These are phyloP conservation scores for Clarireedia monteithiana DNA, from an alignment of 2,329 filamentous ascomycete species.

Conservation along the genomic window DNA sequence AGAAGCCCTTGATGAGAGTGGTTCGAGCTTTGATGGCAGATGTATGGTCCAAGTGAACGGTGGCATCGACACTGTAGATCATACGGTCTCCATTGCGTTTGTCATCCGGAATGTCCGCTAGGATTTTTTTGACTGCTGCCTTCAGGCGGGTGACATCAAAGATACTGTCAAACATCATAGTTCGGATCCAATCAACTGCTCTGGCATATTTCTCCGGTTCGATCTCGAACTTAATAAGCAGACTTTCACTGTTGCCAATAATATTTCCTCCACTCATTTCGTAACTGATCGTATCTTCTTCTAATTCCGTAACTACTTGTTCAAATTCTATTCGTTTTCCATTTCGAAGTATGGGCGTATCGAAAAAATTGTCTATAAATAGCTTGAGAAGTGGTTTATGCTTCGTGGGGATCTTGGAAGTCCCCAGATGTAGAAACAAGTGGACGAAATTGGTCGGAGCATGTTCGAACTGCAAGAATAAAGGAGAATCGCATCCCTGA, in stretches of 20 bases:
- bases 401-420: slow-evolving; percentile 66
- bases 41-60: slow-evolving; percentile 71
- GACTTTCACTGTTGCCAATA: slow-evolving; percentile 72
- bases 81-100: slow-evolving; percentile 77
- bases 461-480: slow-evolving; percentile 97
- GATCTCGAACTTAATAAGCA: slow-evolving; percentile 75
- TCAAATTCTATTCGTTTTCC: slow-evolving; percentile 79
- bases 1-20: slow-evolving; percentile 78
- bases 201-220: slow-evolving; percentile 82
- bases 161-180: slow-evolving; percentile 79
- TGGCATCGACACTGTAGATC: slow-evolving; percentile 59
- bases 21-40: slow-evolving; percentile 71
- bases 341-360: slow-evolving; percentile 72
- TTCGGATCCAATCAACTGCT: slow-evolving; percentile 75
- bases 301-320: slow-evolving; percentile 82
- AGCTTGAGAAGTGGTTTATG: slow-evolving; percentile 77
- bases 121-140: slow-evolving; percentile 66
- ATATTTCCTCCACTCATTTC: slow-evolving; percentile 58
- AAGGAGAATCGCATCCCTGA: slow-evolving; percentile 53
- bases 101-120: slow-evolving; percentile 84
- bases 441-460: slow-evolving; percentile 90
- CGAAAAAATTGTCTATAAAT: slow-evolving; percentile 91
- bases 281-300: slow-evolving; percentile 86
- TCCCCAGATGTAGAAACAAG: slow-evolving; percentile 73
- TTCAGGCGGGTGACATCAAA: slow-evolving; percentile 66